Conservation (phyloP, 106 monocot species). For the Allium sativum region DNA sequence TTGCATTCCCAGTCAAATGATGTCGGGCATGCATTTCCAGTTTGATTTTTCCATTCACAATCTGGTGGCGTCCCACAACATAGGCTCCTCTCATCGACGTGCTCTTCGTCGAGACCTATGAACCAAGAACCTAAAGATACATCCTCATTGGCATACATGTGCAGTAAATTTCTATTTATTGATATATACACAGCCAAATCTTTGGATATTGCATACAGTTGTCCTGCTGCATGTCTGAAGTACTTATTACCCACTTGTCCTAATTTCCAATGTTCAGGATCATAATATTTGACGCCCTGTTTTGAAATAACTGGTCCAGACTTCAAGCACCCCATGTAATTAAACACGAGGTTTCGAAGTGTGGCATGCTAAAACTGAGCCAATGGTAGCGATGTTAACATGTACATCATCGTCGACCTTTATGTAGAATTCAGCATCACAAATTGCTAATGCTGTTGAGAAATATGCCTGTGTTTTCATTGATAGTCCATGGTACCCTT, state of each 20-base stretch:
- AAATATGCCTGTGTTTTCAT: slow-evolving; percentile 17
- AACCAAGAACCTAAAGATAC: slow-evolving; percentile 68
- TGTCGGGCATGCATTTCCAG: too few species aligned
- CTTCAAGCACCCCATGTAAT: slow-evolving; percentile 90
- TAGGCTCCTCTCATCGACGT: slow-evolving; percentile 67
- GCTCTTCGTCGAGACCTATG: slow-evolving; percentile 73
- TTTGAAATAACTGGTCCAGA: slow-evolving; percentile 81
- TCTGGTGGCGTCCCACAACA: slow-evolving; percentile 93
- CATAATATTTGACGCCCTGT: slow-evolving; percentile 46
- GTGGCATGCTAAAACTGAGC: slow-evolving; percentile 43
- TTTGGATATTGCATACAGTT: slow-evolving; percentile 43
- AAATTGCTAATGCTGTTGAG: slow-evolving; percentile 11
- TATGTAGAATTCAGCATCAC: slow-evolving; percentile 29
- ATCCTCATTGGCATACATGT: slow-evolving; percentile 31
- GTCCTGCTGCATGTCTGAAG: slow-evolving; percentile 51
- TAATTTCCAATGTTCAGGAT: slow-evolving; percentile 58
- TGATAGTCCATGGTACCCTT: slow-evolving; percentile 21
- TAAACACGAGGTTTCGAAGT: slow-evolving; percentile 73
- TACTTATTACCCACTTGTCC: slow-evolving; percentile 43
- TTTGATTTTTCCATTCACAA: too few species aligned
- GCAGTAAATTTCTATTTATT: slow-evolving; percentile 24
- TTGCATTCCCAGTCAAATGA: too few species aligned
- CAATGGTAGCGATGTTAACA: slow-evolving; percentile 23
- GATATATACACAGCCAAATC: slow-evolving; percentile 47
- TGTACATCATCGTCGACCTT: slow-evolving; percentile 29